Evolutionary conservation across 139 green algal species (phyloP).

Genomic region (Pleodorina starrii): DNA sequence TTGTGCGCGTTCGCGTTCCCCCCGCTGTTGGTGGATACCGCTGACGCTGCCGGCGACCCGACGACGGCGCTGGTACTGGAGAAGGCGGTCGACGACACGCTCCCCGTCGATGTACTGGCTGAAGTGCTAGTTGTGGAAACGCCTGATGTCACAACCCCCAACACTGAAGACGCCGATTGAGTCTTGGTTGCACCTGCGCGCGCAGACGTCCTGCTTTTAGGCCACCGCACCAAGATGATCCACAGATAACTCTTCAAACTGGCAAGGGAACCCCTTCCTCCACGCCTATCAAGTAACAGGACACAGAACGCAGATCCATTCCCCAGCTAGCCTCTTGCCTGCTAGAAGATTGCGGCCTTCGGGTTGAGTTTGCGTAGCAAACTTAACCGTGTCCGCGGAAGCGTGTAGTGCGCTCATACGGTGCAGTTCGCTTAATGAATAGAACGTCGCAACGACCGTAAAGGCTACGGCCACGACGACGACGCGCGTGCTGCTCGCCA

Average conservation of each 20-base stretch:
- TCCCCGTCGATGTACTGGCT: too few species aligned
- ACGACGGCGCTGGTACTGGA: background rate
- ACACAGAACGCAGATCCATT: background rate
- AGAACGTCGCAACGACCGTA: constrained; percentile 56
- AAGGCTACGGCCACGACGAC: constrained; percentile 52
- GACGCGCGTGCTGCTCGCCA: constrained; percentile 35
- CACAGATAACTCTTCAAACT: too few species aligned
- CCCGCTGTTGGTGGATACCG: background rate
- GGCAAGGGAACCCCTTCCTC: too few species aligned
- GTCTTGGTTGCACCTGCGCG: background rate
- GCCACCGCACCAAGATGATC: too few species aligned
- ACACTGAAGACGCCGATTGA: too few species aligned
- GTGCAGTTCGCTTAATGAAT: constrained; percentile 62
- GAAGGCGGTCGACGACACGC: background rate
- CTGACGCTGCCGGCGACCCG: background rate
- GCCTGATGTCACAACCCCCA: background rate
- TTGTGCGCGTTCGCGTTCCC: constrained; percentile 12
- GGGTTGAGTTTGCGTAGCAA: constrained; percentile 14
- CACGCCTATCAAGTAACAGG: too few species aligned
- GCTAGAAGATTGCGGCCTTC: background rate
- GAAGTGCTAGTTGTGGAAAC: background rate
- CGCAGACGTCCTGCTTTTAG: too few species aligned
- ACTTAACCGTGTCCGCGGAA: constrained; percentile 15
- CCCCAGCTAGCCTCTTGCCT: background rate
- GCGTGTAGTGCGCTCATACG: constrained; percentile 47